These are phyloP conservation scores for Trichoderma sp. DNA, from an alignment of 2,329 filamentous ascomycete species.

Conservation along the genomic window DNA sequence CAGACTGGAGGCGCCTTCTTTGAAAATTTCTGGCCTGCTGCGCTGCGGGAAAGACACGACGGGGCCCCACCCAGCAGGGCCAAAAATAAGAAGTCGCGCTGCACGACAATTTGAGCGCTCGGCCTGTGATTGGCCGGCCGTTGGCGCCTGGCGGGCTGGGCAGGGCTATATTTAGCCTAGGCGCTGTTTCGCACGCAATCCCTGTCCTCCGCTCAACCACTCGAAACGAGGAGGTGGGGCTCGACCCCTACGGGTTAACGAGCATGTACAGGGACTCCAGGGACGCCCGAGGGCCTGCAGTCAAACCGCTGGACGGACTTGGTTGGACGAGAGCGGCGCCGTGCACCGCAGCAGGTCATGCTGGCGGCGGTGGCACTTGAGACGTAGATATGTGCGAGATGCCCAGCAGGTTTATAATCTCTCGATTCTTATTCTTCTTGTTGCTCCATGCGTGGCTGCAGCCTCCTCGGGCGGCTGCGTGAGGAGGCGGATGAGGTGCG, in stretches of 20 bases:
- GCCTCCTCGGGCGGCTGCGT: constrained; percentile 12
- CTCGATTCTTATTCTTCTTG: neutral
- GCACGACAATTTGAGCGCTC: constrained; percentile 34
- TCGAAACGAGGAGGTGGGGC: constrained; percentile 29
- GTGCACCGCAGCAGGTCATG: neutral
- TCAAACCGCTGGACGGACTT: neutral
- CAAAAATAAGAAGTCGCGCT: constrained; percentile 28
- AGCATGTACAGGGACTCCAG: constrained; percentile 6
- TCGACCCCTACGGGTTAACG: neutral
- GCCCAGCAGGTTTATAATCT: neutral
- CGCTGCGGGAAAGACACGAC: constrained; percentile 19
- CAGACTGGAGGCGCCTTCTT: constrained; percentile 14
- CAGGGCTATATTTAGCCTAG: constrained; percentile 42
- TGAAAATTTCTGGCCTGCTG: constrained; percentile 16
- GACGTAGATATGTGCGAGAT: too few relatives aligned
- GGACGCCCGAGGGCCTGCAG: constrained; percentile 7
- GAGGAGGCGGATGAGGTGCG: constrained; percentile 11
- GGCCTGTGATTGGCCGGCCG: constrained; percentile 37
- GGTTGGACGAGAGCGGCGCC: constrained; percentile 17
- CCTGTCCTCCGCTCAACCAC: constrained; percentile 29
- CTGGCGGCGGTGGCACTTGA: neutral
- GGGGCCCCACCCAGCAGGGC: constrained; percentile 22
- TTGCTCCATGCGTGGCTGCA: neutral
- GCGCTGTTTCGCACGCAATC: constrained; percentile 29
- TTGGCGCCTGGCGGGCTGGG: constrained; percentile 40